These are phyloP conservation scores for Boletus vinaceobasis DNA, from an alignment of 768 basidiomycete species.

Conservation along the genomic window DNA sequence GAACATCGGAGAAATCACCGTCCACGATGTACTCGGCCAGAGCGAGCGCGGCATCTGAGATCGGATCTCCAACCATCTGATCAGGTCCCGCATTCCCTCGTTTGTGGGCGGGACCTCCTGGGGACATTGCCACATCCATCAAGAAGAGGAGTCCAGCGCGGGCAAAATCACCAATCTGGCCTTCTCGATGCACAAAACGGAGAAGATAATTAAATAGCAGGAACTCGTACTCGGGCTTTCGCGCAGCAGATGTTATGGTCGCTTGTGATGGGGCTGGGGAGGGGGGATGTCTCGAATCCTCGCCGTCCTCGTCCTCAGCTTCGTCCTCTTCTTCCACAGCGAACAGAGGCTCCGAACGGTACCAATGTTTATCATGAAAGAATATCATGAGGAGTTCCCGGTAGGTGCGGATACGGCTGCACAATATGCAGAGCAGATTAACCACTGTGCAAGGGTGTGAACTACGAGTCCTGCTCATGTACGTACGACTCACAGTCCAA, in stretches of 20 bases:
- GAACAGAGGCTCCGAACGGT: constrained; percentile 70
- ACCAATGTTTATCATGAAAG: constrained; percentile 93
- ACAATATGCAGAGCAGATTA: constrained; percentile 86
- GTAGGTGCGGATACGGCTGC: constrained; percentile 86
- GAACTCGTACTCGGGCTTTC: constrained; percentile 90
- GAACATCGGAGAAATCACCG: constrained; percentile 97
- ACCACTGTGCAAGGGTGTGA: constrained; percentile 58
- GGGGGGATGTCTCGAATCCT: constrained; percentile 25
- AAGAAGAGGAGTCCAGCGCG: constrained; percentile 90
- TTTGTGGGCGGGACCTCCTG: constrained; percentile 49
- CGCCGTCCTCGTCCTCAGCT: constrained; percentile 53
- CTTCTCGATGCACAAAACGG: constrained; percentile 92
- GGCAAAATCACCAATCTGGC: constrained; percentile 89
- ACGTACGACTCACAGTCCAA: constrained; percentile 65
- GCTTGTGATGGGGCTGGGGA: constrained; percentile 64
- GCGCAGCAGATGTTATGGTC: constrained; percentile 52
- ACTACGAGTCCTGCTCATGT: neutral
- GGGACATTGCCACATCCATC: constrained; percentile 95
- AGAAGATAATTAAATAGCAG: constrained; percentile 93
- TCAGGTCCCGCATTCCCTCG: constrained; percentile 32
- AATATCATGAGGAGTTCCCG: constrained; percentile 94
- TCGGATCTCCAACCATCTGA: constrained; percentile 49
- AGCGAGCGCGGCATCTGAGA: constrained; percentile 80
- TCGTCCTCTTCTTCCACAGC: constrained; percentile 76
- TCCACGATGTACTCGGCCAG: constrained; percentile 92